A percentile compares a stretch with the other conserved stretches of the same genome.
phyloP scores from a whole-genome alignment of 331 rosid species.

The Spiraea crenata region DNA sequence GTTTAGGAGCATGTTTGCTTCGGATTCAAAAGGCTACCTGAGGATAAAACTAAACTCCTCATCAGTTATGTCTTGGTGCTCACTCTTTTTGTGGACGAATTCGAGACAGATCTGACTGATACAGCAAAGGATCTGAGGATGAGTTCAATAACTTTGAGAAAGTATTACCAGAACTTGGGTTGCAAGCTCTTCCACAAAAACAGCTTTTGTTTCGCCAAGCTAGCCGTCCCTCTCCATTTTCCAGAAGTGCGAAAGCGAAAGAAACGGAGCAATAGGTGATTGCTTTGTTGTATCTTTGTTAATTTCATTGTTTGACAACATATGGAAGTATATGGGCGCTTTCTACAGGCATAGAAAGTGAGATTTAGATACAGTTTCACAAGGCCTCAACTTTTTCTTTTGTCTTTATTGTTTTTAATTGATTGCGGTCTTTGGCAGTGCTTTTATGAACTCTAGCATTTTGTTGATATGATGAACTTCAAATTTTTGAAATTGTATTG shows the following conservation, averaged over 20 bases:
- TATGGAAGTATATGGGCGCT: background rate
- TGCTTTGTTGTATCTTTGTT: background rate
- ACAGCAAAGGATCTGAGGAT: conserved; percentile 74
- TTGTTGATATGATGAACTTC: no score
- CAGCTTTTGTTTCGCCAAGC: conserved; percentile 28
- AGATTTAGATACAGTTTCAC: background rate
- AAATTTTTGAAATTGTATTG: no score
- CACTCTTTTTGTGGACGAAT: conserved; percentile 59
- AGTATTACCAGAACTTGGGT: conserved; percentile 55
- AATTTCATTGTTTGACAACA: conserved; percentile 3
- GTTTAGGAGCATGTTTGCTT: conserved; percentile 52
- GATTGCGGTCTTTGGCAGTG: background rate
- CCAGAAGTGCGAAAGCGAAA: conserved; percentile 40
- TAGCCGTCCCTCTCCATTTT: conserved; percentile 67
- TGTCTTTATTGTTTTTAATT: background rate
- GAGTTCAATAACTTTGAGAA: conserved; percentile 20
- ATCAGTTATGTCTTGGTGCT: conserved; percentile 67
- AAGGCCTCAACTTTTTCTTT: background rate
- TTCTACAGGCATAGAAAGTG: background rate
- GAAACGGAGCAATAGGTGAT: conserved; percentile 25
- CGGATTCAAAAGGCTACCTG: conserved; percentile 44
- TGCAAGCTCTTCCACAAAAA: conserved; percentile 49
- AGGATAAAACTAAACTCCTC: conserved; percentile 64
- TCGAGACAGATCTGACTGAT: conserved; percentile 51
- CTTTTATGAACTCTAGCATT: background rate